Evolutionary conservation across 257 asterid species (phyloP).

Genomic region (Catharanthus roseus): DNA sequence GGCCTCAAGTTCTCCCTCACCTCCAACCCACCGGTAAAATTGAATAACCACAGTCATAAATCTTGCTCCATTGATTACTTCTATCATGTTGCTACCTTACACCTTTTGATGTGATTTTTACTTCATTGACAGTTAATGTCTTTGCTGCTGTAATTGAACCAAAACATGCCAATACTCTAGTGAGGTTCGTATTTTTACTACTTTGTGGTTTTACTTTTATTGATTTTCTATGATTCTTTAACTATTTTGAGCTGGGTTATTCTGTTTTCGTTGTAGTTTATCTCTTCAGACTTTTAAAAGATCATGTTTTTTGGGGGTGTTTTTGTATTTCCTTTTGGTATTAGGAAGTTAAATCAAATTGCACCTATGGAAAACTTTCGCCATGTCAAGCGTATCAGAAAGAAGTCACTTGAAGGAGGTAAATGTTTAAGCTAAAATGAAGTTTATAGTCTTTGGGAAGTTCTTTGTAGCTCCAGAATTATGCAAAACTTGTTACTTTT

Average conservation of each 20-base stretch:
- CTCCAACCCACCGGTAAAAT: slow-evolving; percentile 60
- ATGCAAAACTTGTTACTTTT: neutral
- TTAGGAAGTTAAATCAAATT: slow-evolving; percentile 66
- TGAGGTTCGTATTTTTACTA: slow-evolving; percentile 42
- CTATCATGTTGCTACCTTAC: neutral
- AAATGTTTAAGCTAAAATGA: neutral
- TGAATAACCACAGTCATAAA: neutral
- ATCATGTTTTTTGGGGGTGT: neutral
- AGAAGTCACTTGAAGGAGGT: slow-evolving; percentile 61
- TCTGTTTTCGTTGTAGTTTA: neutral
- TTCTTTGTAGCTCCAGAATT: neutral
- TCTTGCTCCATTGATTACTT: slow-evolving; percentile 8
- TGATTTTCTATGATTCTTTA: neutral
- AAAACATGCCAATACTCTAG: slow-evolving; percentile 57
- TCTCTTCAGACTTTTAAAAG: neutral
- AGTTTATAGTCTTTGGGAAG: no score
- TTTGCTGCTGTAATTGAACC: slow-evolving; percentile 66
- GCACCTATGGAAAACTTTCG: slow-evolving; percentile 85
- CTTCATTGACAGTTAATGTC: slow-evolving; percentile 39
- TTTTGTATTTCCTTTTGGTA: slow-evolving; percentile 12
- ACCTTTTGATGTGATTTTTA: neutral
- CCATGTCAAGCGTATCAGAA: slow-evolving; percentile 80
- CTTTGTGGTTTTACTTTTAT: neutral
- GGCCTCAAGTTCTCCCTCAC: slow-evolving; percentile 51
- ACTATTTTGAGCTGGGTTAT: neutral